These are phyloP conservation scores for Arthrobotrys musiformis DNA, from an alignment of 2,329 filamentous ascomycete species.

Conservation along the genomic window DNA sequence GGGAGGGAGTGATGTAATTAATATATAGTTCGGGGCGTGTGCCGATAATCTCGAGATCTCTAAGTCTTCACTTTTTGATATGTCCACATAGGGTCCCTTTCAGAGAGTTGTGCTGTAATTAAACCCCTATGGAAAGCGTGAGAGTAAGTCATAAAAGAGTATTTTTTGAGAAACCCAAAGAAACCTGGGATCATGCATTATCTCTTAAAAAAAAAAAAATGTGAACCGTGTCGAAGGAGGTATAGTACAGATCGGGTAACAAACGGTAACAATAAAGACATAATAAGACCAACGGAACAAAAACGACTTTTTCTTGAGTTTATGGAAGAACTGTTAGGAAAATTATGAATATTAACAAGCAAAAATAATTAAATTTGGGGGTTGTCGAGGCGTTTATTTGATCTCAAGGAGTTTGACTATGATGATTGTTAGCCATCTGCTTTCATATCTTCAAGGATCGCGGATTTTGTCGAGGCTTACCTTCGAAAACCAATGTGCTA, in stretches of 20 bases:
- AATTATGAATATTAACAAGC: background rate
- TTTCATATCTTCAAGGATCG: background rate
- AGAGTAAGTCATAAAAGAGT: background rate
- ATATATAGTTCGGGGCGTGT: background rate
- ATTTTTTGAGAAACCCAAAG: background rate
- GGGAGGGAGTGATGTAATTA: background rate
- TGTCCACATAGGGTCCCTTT: no score
- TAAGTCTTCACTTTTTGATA: no score
- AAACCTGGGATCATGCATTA: background rate
- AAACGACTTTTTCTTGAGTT: conserved; percentile 15
- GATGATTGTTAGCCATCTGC: conserved; percentile 1
- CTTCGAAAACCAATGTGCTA: conserved; percentile 89
- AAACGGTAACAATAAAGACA: background rate
- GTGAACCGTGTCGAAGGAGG: background rate
- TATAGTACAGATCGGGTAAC: conserved; percentile 32
- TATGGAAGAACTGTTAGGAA: background rate
- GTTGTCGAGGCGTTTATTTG: conserved; percentile 69
- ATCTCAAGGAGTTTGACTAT: conserved; percentile 81
- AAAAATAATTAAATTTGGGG: background rate
- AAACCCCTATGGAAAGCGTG: no score
- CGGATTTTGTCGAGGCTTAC: conserved; percentile 55
- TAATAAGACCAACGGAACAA: no score
- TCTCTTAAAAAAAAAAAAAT: background rate
- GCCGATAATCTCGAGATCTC: background rate
- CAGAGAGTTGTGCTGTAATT: no score